Percentiles rank a stretch among this genome's conserved stretches.
Evolutionary conservation across 257 asterid species (phyloP).

Genomic region (Linderniella brevidens): DNA sequence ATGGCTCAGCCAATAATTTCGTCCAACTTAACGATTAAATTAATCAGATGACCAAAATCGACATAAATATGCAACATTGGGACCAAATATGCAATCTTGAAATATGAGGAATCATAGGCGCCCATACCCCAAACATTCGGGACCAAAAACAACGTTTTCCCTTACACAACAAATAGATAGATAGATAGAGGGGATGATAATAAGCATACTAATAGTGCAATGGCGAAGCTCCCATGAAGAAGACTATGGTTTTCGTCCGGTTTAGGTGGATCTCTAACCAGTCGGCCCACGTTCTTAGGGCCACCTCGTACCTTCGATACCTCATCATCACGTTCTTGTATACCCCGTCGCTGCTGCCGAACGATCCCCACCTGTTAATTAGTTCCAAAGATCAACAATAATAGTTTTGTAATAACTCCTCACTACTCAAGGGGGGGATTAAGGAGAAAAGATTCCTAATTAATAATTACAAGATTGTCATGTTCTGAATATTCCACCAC

Average conservation of each 20-base stretch:
- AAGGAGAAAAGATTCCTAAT: no score
- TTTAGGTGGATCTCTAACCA: conserved; percentile 44
- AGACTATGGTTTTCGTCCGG: conserved; percentile 28
- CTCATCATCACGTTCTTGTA: conserved; percentile 22
- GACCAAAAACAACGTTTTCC: no score
- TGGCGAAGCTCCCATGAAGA: conserved; percentile 52
- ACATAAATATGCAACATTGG: no score
- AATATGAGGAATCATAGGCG: no score
- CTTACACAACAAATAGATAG: neutral
- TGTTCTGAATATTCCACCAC: conserved; percentile 51
- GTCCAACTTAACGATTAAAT: no score
- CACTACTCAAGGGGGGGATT: no score
- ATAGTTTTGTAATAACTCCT: no score
- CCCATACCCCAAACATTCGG: no score
- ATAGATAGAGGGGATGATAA: neutral
- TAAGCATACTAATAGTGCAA: conserved; percentile 21
- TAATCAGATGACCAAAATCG: no score
- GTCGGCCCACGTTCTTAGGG: conserved; percentile 43
- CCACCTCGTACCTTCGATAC: conserved; percentile 32
- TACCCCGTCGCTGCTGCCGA: conserved; percentile 23
- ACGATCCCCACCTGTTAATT: conserved; percentile 42
- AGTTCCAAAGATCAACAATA: conserved; percentile 17
- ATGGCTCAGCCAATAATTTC: no score
- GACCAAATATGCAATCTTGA: no score
- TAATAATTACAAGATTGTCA: conserved; percentile 32